Evolutionary conservation across 768 basidiomycete genomes (phyloP).

Genomic region (Amanita phalloides): DNA sequence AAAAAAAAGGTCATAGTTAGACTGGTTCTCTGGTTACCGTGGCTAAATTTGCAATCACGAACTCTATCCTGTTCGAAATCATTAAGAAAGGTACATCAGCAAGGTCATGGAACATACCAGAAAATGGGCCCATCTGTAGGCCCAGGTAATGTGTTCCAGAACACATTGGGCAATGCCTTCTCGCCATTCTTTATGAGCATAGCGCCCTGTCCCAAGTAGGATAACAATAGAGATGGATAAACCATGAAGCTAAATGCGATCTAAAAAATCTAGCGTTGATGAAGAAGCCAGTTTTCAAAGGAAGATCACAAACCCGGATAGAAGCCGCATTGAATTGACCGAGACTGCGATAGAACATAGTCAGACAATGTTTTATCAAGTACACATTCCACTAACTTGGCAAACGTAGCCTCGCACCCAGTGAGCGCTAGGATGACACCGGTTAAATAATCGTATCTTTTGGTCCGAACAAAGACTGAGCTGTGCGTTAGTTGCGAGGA

Average conservation of each 20-base stretch:
- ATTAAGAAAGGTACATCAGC: neutral
- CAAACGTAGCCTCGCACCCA: conserved; percentile 60
- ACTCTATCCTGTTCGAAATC: conserved; percentile 37
- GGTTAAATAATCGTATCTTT: conserved; percentile 46
- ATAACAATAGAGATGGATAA: conserved; percentile 49
- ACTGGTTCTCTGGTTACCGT: conserved; percentile 30
- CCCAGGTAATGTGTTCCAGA: conserved; percentile 59
- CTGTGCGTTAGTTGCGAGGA: neutral
- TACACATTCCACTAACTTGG: conserved; percentile 30
- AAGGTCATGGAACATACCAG: conserved; percentile 28
- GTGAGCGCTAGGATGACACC: conserved; percentile 58
- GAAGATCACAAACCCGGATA: conserved; percentile 31
- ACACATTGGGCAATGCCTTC: conserved; percentile 39
- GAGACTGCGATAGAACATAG: conserved; percentile 24
- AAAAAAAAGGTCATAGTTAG: neutral
- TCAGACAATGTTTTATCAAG: neutral
- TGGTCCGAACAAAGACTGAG: conserved; percentile 57
- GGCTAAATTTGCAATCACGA: conserved; percentile 49
- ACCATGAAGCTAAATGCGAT: conserved; percentile 42
- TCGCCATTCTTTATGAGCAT: conserved; percentile 42
- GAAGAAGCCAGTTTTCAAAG: neutral
- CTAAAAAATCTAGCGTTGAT: conserved; percentile 13
- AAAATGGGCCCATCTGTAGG: conserved; percentile 38
- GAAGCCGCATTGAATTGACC: conserved; percentile 57
- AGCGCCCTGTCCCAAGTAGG: conserved; percentile 67